Base-by-base conservation (phyloP, 257 asterid genomes). In the Coffea eugenioides region DNA sequence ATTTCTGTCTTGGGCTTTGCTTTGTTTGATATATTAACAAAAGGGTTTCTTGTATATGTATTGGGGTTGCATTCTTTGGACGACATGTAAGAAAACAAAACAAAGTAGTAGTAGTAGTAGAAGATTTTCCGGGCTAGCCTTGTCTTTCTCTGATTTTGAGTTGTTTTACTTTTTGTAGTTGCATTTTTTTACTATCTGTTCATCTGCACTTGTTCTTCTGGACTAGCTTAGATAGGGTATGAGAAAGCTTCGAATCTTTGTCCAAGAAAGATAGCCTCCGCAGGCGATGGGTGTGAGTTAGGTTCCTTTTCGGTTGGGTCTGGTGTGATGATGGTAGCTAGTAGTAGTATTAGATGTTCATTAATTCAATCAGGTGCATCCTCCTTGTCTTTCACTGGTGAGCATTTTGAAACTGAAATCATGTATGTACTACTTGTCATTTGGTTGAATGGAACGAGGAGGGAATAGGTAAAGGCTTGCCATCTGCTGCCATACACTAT, bases 11-110 rank as follows among this genome's bases (percentile, higher is more conserved):
- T n/a, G 25, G 20, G 76, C 76, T 71, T 39, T 71, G 76, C 43
- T 46, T 34, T 31, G 65, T 57, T 25, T 52, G 20, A n/a, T 36
- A 1, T 36, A 1, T 36, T 21, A 1, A 36, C n/a, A 5, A 67
- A 34, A 20, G 31, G 71, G 62, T 70, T 71, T 71, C 62, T 41
- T 79, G 82, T 71, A 79, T 71, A 59, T 43, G 39, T 49, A 3
- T 57, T 45, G 46, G 21, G 41, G 45, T 31, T 59, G 82, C 45
- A 45, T 71, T 71, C 43, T 25, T 45, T 43, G 71, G 79, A 76
- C 78, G 34, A 31, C 34, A 31, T 23, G 46, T 49, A 76, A 76
- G 15, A 57, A 64, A 76, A 43, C 21, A 48, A 46, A 46, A 27
- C 25, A 0, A 78, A 7, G 21, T 36, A 39, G 43, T 31, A 31